Evolutionary conservation across 345 rosid genomes (phyloP).

Genomic region (Microthlaspi erraticum): DNA sequence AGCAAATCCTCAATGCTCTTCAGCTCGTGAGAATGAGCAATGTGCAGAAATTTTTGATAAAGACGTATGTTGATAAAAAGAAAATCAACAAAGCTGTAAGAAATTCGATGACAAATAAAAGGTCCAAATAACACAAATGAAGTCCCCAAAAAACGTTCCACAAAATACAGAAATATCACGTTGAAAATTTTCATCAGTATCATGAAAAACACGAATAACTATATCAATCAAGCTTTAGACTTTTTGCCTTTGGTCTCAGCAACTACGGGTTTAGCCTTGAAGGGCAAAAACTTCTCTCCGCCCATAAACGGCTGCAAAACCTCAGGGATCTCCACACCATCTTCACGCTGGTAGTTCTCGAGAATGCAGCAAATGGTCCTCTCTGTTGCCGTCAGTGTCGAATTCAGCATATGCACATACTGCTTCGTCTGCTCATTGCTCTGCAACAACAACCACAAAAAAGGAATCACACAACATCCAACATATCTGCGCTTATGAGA

Average conservation of each 20-base stretch:
- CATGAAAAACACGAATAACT: neutral
- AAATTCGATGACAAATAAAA: slow-evolving; percentile 31
- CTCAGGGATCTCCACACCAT: slow-evolving; percentile 85
- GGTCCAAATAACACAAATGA: neutral
- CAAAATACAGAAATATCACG: neutral
- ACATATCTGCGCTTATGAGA: slow-evolving; percentile 9
- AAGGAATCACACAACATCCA: neutral
- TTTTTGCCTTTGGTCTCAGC: slow-evolving; percentile 57
- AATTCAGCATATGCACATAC: slow-evolving; percentile 86
- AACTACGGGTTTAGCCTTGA: slow-evolving; percentile 64
- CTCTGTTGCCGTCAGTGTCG: slow-evolving; percentile 93
- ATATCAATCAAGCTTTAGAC: slow-evolving; percentile 46
- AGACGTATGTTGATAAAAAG: no score
- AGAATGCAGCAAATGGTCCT: slow-evolving; percentile 95
- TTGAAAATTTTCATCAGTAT: neutral
- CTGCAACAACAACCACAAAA: slow-evolving; percentile 46
- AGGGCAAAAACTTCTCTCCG: slow-evolving; percentile 77
- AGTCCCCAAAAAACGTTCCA: slow-evolving; percentile 5
- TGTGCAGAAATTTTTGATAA: no score
- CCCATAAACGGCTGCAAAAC: slow-evolving; percentile 66
- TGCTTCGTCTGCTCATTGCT: slow-evolving; percentile 79
- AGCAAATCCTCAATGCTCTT: no score
- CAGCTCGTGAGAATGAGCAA: no score
- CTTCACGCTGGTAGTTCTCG: slow-evolving; percentile 85
- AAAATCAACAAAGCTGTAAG: neutral